Base-by-base conservation (phyloP, 352 stramenopile genomes). In the Globisporangium paroecandrum region DNA sequence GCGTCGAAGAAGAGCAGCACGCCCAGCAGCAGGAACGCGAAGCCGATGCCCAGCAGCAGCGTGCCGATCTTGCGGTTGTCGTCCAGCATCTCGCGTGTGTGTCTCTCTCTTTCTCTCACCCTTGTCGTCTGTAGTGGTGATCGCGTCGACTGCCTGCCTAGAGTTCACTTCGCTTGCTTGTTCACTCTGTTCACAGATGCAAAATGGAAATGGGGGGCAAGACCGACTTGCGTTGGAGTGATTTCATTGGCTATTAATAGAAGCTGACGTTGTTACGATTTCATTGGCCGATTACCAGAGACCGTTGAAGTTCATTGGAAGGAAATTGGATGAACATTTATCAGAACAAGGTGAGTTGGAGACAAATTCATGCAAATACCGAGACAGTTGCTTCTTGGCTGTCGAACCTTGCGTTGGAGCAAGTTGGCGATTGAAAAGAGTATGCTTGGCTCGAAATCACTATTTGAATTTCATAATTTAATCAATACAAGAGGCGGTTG, bases 21-120 rank as follows among this genome's bases (percentile, higher is more conserved):
- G 62, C 95, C 95, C 13, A 98, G 79, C 76, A 98, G 94, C 51
- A 98, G 74, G 75, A 98, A 98, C 54, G 84, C 82, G 66, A 96
- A 97, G 69, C 94, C 94, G 51, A 98, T 75, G 51, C 93, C 91
- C 65, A 98, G 83, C 62, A 98, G 79, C 63, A 96, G 82, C 32
- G 95, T 98, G 62, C 95, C 95, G 75, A 98, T 98, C 82, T 98
- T 98, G 71, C 93, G 93, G 81, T 98, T 98, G 79, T 98, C 95
- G 75, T 94, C 89, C 64, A 97, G 76, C 82, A 90, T 91, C 54
- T 58, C 15, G 1, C n/a, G n/a, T 27, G 53, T 60, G 8, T 61
- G 29, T n/a, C 7, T 13, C 29, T 55, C 13, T 38, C 13, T 18
- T 6, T 51, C 34, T 32, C 36, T 36, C 18, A 0, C 8, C 7